Evolutionary conservation across 306 rosid species (phyloP), one percentile per base, ranked within the genome.

Genomic region (Citrullus colocynthis): DNA sequence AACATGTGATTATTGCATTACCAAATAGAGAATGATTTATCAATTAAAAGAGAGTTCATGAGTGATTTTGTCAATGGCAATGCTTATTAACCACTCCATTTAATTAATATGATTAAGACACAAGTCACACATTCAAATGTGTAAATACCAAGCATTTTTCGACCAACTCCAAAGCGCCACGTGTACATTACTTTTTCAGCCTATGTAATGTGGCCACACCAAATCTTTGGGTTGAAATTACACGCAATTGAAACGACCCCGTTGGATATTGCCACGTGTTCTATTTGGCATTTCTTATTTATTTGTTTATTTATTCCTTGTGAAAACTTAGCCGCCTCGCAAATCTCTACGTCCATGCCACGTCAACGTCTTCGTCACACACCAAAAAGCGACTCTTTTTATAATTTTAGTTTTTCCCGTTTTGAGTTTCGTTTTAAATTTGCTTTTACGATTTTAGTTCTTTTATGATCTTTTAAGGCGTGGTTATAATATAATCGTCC

Each of bases 281-380:
- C 2, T 7, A 15, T 6, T 70, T 12, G 13, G 8, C 17, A 12
- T 41, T 41, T 24, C 0, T 24, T 24, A 24, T 24, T 24, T 24
- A 24, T 24, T 24, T 39, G 12, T 5, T 30, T 21, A 21, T 18
- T 54, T 55, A n/a, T 55, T 55, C 2, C 30, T 28, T 9, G 11
- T 20, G 55, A 20, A 71, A 73, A 30, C 77, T 49, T 73, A 73
- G 34, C 77, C 60, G 61, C 60, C 77, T 73, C 61, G 28, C n/a
- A 4, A 73, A 15, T 30, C 9, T 18, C 16, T 30, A 72, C 77
- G 77, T 48, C 58, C 28, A 41, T 34, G 59, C 76, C 44, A 72
- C 76, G 77, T 72, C 76, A 71, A 48, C 76, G 76, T 71, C 58
- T 14, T 30, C 59, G 59, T 71, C 42, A 72, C 60, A 13, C 5